Conservation (phyloP, 2,329 filamentous ascomycete species). For the Phialophora verrucosa region DNA sequence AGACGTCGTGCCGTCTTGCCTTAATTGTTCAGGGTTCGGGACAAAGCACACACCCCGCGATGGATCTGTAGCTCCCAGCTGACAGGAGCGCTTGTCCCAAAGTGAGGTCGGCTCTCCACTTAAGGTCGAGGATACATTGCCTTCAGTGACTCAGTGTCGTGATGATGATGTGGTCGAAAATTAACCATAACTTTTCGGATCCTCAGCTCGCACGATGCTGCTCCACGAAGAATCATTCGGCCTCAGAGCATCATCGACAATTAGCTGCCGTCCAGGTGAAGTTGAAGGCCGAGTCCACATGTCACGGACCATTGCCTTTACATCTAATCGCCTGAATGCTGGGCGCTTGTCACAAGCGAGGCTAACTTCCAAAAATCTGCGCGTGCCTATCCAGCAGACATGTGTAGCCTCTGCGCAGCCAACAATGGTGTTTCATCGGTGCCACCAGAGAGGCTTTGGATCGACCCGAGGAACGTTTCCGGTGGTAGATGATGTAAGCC, state of each 20-base stretch:
- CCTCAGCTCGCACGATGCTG: background rate
- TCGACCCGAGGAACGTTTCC: background rate
- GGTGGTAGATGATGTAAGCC: conserved; percentile 14
- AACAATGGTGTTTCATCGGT: background rate
- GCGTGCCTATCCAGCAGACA: background rate
- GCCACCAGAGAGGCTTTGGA: background rate
- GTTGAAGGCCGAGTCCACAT: background rate
- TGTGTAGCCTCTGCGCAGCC: background rate
- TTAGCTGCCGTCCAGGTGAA: background rate
- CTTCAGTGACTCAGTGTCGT: background rate
- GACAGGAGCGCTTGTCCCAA: background rate
- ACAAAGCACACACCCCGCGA: too few relatives aligned
- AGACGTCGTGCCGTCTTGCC: too few relatives aligned
- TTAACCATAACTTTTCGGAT: too few relatives aligned
- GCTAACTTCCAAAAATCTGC: background rate
- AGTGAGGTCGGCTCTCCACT: background rate
- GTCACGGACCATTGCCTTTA: background rate
- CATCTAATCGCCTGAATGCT: background rate
- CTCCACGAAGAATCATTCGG: background rate
- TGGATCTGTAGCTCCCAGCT: background rate
- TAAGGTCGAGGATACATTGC: background rate
- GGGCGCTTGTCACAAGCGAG: background rate
- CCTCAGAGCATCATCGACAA: background rate
- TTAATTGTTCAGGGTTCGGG: too few relatives aligned
- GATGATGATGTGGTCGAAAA: background rate